These are phyloP conservation scores for Phellopilus nigrolimitatus DNA, from an alignment of 1,284 basidiomycete species.

Conservation along the genomic window DNA sequence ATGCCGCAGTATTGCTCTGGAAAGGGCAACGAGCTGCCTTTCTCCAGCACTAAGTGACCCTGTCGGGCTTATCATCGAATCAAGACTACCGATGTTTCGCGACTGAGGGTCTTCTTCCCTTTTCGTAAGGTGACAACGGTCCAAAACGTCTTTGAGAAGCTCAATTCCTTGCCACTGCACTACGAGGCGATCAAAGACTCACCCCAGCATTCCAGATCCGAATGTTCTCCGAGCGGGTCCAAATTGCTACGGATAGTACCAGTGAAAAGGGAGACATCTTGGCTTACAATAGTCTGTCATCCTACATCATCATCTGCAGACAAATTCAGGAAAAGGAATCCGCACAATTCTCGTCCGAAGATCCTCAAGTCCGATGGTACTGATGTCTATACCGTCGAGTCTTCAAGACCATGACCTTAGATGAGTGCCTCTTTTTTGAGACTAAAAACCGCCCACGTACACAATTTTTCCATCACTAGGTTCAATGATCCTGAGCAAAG, in stretches of 20 bases:
- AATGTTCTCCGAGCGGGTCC: conserved; percentile 64
- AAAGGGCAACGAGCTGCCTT: conserved; percentile 73
- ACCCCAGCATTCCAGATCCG: conserved; percentile 56
- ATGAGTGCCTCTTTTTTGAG: too few relatives aligned
- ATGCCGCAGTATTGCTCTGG: conserved; percentile 67
- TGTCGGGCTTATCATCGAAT: conserved; percentile 62
- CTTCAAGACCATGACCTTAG: conserved; percentile 29
- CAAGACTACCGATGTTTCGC: conserved; percentile 37
- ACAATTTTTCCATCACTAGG: conserved; percentile 66
- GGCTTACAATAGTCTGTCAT: conserved; percentile 69
- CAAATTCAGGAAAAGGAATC: neutral
- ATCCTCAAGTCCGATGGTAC: conserved; percentile 78
- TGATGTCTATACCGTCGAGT: conserved; percentile 82
- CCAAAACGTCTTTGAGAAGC: conserved; percentile 40
- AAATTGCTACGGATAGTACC: conserved; percentile 79
- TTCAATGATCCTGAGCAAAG: conserved; percentile 78
- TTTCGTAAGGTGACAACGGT: conserved; percentile 57
- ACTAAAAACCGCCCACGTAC: too few relatives aligned
- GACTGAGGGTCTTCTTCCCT: conserved; percentile 11
- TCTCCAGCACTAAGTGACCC: conserved; percentile 77
- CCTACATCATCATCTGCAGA: conserved; percentile 1
- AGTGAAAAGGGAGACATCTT: conserved; percentile 82
- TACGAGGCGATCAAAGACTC: neutral
- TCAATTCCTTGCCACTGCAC: neutral
- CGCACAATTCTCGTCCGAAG: conserved; percentile 46